Percentiles rank a stretch among this genome's conserved stretches.
phyloP scores from a whole-genome alignment of 352 stramenopile species.

The Phytophthora idaei region DNA sequence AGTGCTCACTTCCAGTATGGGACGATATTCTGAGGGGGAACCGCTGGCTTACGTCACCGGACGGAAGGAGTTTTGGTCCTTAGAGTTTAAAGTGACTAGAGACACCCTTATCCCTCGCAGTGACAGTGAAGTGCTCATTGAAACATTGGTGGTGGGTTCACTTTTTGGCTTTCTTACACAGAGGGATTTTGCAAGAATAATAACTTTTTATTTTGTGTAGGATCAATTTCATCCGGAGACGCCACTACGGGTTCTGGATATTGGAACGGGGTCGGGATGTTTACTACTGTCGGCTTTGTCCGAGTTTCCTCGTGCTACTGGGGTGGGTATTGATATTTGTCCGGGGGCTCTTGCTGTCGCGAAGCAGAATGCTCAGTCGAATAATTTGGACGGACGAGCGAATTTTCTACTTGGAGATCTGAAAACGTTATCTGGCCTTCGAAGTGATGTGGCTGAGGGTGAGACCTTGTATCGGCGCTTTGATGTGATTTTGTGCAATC shows the following conservation, averaged over 20 bases:
- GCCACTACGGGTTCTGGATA: constrained; percentile 61
- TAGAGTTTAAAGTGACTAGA: constrained; percentile 54
- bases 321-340: constrained; percentile 72
- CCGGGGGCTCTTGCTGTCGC: constrained; percentile 54
- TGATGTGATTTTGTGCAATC: constrained; percentile 77
- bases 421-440: constrained; percentile 17
- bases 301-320: constrained; percentile 60
- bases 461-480: constrained; percentile 46
- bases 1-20: constrained; percentile 24
- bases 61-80: constrained; percentile 80
- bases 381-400: constrained; percentile 24
- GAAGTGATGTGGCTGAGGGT: constrained; percentile 21
- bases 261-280: constrained; percentile 75
- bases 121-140: constrained; percentile 83
- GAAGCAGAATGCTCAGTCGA: constrained; percentile 48
- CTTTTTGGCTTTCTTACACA: not conserved
- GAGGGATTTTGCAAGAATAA: not conserved
- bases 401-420: constrained; percentile 44
- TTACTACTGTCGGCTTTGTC: constrained; percentile 65
- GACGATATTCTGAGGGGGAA: constrained; percentile 47
- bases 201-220: constrained; percentile 22
- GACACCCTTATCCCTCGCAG: constrained; percentile 82
- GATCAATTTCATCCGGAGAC: constrained; percentile 45
- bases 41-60: constrained; percentile 76
- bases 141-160: constrained; percentile 60